Base-by-base conservation (phyloP, 192 early-diverging fungal genomes). In the Mortierella alpina region DNA sequence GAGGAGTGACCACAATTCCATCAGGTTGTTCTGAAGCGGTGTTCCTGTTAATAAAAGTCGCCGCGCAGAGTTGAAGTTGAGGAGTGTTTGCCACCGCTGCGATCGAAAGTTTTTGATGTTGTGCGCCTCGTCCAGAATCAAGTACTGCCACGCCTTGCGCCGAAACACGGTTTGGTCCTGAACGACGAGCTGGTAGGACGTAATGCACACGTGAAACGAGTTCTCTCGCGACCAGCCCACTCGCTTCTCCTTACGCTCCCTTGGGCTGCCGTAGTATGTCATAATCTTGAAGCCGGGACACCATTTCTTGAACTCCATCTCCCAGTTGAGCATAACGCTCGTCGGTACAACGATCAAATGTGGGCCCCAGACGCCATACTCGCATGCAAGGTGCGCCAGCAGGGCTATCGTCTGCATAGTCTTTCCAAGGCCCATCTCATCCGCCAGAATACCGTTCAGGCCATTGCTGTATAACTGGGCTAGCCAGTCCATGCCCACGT, bases 401-500 rank as follows among this genome's bases (percentile, higher is more conserved):
- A 91, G 78, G 9, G 90, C 90, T 68, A 91, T 91, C 15, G 90
- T 90, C 49, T 91, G 90, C 73, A 90, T 90, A 0, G 90, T 91
- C 77, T 94, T 87, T 70, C 87, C 83, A 14, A 91, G 82, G 40
- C 90, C 90, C 90, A 91, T 91, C 61, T 91, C 90, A 58, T 91
- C 90, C 0, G 90, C 90, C 41, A 91, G 72, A 57, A 91, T 91
- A 42, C 90, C 90, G 72, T 95, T 96, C 55, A 96, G 80, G 5
- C 92, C 91, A 61, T 96, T 94, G 53, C 89, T 90, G 79, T 96
- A 96, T 45, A 98, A 83, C 61, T 88, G 91, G 15, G 92, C 93
- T 39, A 98, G 84, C 97, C 97, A 98, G 67, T 95, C 94, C 76
- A 96, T 83, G 4, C 97, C 97, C 20, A 94, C 91, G 54, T 93